phyloP scores from a whole-genome alignment of 164 flowering plant genomes.

The Magnolia sinica region DNA sequence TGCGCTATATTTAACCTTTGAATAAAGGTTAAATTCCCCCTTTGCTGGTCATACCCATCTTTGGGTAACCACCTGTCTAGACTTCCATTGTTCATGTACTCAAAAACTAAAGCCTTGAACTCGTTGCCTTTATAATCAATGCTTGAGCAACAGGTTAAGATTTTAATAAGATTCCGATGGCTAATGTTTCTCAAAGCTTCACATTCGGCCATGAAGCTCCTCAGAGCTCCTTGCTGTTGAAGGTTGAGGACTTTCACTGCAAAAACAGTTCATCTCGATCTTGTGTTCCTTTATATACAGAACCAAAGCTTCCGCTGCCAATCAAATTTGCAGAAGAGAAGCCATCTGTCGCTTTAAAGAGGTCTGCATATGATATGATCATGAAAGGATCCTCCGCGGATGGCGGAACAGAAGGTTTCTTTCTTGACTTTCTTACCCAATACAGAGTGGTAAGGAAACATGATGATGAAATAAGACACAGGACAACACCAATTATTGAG shows the following conservation, averaged over 20 bases:
- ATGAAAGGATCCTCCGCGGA: too few species aligned
- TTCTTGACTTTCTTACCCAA: too few species aligned
- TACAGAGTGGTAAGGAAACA: too few species aligned
- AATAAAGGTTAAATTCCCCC: constrained; percentile 13
- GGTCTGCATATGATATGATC: constrained; percentile 6
- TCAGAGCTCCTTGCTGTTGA: constrained; percentile 21
- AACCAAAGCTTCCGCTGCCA: constrained; percentile 35
- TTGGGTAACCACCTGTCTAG: constrained; percentile 33
- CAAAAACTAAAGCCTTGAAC: constrained; percentile 29
- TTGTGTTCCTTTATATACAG: constrained; percentile 30
- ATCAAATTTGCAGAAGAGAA: constrained; percentile 28
- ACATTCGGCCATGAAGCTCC: constrained; percentile 32
- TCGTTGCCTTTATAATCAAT: constrained; percentile 27
- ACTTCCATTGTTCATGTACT: constrained; percentile 37
- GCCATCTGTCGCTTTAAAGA: constrained; percentile 21
- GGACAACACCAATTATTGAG: too few species aligned
- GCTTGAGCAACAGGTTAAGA: constrained; percentile 27
- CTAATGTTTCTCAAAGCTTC: constrained; percentile 21
- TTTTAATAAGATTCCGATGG: constrained; percentile 38
- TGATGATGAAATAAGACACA: too few species aligned
- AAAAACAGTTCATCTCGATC: constrained; percentile 1
- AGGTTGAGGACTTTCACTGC: constrained; percentile 40
- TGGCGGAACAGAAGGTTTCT: too few species aligned
- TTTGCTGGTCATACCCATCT: not conserved
- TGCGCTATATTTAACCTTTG: constrained; percentile 29